Conservation (phyloP, 2,329 filamentous ascomycete species). For the Cytospora piceicola region DNA sequence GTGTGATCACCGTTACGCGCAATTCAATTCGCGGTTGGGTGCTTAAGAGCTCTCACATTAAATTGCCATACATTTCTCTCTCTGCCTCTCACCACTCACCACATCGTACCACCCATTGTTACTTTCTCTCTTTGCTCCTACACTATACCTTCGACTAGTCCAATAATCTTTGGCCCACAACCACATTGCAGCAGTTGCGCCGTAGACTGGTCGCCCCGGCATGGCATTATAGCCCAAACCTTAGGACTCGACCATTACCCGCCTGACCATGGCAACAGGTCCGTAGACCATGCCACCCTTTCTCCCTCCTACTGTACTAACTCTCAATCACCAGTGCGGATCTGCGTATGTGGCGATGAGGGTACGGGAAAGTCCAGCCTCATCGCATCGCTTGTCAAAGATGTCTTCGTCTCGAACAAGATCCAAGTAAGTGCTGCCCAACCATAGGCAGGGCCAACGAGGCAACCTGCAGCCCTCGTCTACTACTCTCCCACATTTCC, state of each 20-base stretch:
- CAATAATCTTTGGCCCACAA: neutral
- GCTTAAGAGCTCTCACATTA: neutral
- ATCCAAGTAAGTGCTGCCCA: slow-evolving; percentile 57
- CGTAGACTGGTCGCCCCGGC: neutral
- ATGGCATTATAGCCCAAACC: slow-evolving; percentile 22
- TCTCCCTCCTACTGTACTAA: slow-evolving; percentile 20
- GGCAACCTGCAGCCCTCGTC: too few species aligned
- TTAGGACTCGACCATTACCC: slow-evolving; percentile 10
- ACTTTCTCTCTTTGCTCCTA: neutral
- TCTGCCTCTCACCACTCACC: too few species aligned
- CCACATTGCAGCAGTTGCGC: neutral
- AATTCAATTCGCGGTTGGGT: neutral
- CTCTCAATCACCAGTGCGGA: slow-evolving; percentile 65
- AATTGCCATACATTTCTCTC: neutral
- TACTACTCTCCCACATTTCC: neutral
- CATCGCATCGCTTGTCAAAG: slow-evolving; percentile 94
- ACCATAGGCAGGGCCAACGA: too few species aligned
- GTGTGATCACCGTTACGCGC: neutral
- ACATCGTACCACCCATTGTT: neutral
- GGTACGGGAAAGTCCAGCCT: slow-evolving; percentile 92
- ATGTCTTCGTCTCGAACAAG: slow-evolving; percentile 93
- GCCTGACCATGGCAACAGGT: slow-evolving; percentile 38
- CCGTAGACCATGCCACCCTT: slow-evolving; percentile 23
- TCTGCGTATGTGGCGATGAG: slow-evolving; percentile 96
- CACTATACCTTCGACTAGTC: neutral